Conservation (phyloP, 129 eudicot genomes). For the Oenanthe sinensis region DNA sequence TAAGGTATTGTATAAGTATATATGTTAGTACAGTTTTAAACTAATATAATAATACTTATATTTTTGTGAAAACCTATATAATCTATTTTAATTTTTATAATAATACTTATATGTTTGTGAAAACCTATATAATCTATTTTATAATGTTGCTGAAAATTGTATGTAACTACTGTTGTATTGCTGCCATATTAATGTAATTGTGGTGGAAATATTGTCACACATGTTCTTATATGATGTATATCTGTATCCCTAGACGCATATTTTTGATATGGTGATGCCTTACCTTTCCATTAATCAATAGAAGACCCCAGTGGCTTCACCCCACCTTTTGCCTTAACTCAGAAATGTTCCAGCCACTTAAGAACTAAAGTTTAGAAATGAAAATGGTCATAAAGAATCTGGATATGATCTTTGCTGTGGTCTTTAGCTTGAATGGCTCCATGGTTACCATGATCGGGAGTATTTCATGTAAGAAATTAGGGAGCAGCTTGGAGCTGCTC, state of each 20-base stretch:
- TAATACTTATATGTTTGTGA: too few relatives aligned
- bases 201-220: not conserved
- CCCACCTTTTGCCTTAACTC: not conserved
- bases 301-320: not conserved
- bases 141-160: not conserved
- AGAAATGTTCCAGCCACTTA: not conserved
- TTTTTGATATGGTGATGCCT: not conserved
- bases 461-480: not conserved
- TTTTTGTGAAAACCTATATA: too few relatives aligned
- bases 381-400: not conserved
- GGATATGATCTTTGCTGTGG: not conserved
- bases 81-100: too few relatives aligned
- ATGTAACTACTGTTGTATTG: not conserved
- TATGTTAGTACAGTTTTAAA: not conserved
- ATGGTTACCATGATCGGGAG: not conserved
- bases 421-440: not conserved
- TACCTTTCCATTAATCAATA: not conserved
- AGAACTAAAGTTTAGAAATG: not conserved
- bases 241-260: not conserved
- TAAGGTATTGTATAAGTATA: not conserved
- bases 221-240: too few relatives aligned
- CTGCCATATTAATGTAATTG: not conserved
- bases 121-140: too few relatives aligned
- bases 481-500: not conserved
- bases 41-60: not conserved